Conservation (phyloP, 768 basidiomycete species). For the Rhodotorula paludigena region DNA sequence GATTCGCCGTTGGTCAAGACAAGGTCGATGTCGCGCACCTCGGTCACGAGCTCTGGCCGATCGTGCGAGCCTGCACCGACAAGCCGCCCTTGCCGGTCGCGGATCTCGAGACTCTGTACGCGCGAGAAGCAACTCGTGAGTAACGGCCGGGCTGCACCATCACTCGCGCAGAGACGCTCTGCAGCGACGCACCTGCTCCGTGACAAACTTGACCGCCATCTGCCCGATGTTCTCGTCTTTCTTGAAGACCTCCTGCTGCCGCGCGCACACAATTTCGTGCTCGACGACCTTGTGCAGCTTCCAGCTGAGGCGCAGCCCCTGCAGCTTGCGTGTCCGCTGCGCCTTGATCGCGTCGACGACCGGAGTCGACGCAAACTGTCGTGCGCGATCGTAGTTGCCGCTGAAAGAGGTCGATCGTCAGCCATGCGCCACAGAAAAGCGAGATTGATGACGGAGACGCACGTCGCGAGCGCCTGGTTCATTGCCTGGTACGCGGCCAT, state of each 20-base stretch:
- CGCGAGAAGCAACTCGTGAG: neutral
- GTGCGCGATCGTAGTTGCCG: conserved; percentile 28
- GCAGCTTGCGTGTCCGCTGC: conserved; percentile 24
- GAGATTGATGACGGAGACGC: neutral
- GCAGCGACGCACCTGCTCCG: conserved; percentile 26
- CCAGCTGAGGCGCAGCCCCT: conserved; percentile 32
- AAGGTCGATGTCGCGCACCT: conserved; percentile 7
- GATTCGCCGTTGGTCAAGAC: neutral
- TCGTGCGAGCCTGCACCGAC: conserved; percentile 27
- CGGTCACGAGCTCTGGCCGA: conserved; percentile 17
- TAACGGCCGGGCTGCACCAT: no score
- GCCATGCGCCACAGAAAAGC: no score
- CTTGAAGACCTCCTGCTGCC: conserved; percentile 36
- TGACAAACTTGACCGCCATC: conserved; percentile 27
- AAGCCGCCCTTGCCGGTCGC: conserved; percentile 9
- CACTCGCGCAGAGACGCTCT: neutral
- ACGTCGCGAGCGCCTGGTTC: conserved; percentile 32
- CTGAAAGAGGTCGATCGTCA: neutral
- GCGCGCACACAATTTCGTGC: conserved; percentile 24
- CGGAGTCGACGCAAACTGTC: conserved; percentile 11
- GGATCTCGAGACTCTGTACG: conserved; percentile 32
- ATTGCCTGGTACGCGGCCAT: conserved; percentile 19
- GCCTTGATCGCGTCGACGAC: conserved; percentile 32
- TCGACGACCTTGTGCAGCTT: conserved; percentile 32
- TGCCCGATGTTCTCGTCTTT: conserved; percentile 33